phyloP scores from a whole-genome alignment of 345 rosid species.

The Rhodomyrtus tomentosa region DNA sequence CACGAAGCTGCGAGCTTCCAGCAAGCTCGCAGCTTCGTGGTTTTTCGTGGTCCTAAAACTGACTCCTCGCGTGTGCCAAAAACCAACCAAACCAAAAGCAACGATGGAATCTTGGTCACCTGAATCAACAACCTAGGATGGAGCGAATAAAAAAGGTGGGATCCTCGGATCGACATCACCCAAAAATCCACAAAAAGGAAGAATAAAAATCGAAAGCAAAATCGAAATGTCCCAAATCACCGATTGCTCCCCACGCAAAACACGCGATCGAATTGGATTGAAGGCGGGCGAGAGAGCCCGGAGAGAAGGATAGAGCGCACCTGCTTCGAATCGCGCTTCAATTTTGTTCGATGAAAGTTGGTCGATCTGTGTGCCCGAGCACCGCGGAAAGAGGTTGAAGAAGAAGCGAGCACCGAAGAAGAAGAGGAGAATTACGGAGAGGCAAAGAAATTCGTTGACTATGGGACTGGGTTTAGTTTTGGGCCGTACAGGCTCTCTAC shows the following conservation, averaged over 20 bases:
- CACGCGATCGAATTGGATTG: neutral
- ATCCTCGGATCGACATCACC: no score
- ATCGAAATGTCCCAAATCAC: neutral
- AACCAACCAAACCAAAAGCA: fast-evolving
- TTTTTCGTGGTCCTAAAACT: neutral
- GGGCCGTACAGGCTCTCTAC: neutral
- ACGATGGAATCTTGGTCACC: fast-evolving
- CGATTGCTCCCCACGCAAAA: neutral
- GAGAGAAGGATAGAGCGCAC: neutral
- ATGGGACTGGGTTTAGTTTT: neutral
- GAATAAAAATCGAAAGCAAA: fast-evolving
- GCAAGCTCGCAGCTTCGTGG: neutral
- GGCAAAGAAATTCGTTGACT: neutral
- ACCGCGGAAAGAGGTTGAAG: fast-evolving
- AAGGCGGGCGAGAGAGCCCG: neutral
- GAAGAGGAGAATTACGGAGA: fast-evolving
- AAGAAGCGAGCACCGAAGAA: neutral
- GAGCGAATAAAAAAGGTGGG: neutral
- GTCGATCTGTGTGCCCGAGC: neutral
- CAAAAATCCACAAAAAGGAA: neutral
- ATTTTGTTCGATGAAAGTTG: neutral
- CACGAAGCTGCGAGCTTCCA: neutral
- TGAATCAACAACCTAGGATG: neutral
- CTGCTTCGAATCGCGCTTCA: neutral
- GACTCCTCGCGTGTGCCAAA: neutral